These are phyloP conservation scores for Candida tunisiensis DNA, from an alignment of 1,139 yeast genomes.

Conservation along the genomic window DNA sequence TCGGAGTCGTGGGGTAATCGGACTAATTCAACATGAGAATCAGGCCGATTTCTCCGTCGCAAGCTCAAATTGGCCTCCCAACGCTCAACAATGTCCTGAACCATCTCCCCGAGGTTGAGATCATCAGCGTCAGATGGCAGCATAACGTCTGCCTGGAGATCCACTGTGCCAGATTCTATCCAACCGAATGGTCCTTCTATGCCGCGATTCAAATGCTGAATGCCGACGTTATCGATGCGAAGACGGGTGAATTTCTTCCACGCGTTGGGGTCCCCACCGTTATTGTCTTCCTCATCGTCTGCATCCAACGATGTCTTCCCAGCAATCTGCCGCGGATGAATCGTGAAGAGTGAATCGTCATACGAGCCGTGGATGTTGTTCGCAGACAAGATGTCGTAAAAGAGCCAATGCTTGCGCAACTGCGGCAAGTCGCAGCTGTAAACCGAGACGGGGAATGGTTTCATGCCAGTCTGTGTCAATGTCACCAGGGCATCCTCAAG, in stretches of 20 bases:
- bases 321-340: conserved; percentile 51
- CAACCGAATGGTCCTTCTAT: conserved; percentile 93
- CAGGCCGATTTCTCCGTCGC: conserved; percentile 4
- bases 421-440: conserved; percentile 70
- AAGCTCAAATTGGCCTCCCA: conserved; percentile 17
- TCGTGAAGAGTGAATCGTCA: conserved; percentile 83
- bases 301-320: background rate
- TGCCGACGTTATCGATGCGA: conserved; percentile 67
- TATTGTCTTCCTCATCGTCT: conserved; percentile 1
- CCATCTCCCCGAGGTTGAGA: conserved; percentile 19
- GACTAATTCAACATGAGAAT: too few species aligned
- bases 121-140: conserved; percentile 47
- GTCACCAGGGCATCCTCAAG: conserved; percentile 76
- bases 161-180: conserved; percentile 85
- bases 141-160: conserved; percentile 80
- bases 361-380: conserved; percentile 78
- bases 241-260: conserved; percentile 62
- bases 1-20: too few species aligned
- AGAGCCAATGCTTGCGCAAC: conserved; percentile 82
- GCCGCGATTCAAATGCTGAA: conserved; percentile 83
- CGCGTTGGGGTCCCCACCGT: conserved; percentile 8
- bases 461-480: conserved; percentile 48
- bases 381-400: conserved; percentile 74
- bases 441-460: conserved; percentile 75
- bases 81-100: conserved; percentile 23